Evolutionary conservation across 345 rosid genomes (phyloP).

Genomic region (Physaria fendleri): DNA sequence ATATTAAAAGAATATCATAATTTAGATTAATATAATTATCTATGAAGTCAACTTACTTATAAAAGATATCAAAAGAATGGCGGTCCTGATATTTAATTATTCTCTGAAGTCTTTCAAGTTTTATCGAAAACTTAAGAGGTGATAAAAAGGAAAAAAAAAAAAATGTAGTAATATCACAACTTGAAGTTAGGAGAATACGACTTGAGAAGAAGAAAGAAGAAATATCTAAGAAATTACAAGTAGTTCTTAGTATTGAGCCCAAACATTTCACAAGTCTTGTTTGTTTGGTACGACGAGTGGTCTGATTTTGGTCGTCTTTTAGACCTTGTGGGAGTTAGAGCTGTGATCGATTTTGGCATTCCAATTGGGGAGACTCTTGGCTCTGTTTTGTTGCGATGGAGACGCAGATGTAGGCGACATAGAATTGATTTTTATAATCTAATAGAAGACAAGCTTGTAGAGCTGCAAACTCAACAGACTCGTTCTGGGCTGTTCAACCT

Average conservation of each 20-base stretch:
- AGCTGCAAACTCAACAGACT: no score
- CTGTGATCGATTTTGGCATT: no score
- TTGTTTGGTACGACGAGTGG: no score
- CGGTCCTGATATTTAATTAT: not conserved
- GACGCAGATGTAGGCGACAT: no score
- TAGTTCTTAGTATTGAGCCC: slow-evolving; percentile 4
- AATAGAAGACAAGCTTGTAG: no score
- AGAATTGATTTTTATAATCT: no score
- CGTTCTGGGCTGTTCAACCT: no score
- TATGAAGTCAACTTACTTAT: not conserved
- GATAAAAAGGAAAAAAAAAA: not conserved
- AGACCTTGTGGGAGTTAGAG: no score
- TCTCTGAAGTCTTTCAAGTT: not conserved
- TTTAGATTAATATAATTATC: not conserved
- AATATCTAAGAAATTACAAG: slow-evolving; percentile 11
- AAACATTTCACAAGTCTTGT: slow-evolving; percentile 7
- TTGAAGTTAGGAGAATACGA: not conserved
- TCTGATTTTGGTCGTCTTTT: no score
- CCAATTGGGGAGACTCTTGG: no score
- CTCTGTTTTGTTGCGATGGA: no score
- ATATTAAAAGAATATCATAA: not conserved
- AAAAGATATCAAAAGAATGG: not conserved
- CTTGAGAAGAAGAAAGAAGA: slow-evolving; percentile 9
- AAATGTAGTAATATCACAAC: not conserved
- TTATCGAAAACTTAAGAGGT: not conserved